Conservation (phyloP, 2,329 filamentous ascomycete species). For the Paecilomyces sp. region DNA sequence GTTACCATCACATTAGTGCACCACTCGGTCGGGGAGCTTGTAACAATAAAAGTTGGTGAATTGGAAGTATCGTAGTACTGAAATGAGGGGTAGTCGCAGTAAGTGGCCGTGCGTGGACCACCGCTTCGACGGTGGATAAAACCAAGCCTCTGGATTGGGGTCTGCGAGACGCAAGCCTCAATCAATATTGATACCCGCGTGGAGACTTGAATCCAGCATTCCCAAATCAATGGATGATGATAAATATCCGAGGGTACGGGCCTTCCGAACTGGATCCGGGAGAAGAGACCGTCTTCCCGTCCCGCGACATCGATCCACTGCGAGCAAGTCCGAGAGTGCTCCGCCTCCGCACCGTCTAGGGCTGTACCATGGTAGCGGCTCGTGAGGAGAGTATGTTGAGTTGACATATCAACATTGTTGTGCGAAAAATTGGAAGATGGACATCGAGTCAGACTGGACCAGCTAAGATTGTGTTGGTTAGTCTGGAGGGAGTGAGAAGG, state of each 20-base stretch:
- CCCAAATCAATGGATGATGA: not conserved
- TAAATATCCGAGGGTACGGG: not conserved
- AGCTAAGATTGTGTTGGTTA: not conserved
- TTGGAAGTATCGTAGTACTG: not conserved
- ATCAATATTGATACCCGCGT: not conserved
- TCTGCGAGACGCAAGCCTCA: not conserved
- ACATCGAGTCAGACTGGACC: not conserved
- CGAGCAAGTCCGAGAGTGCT: not conserved
- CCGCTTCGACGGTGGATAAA: not conserved
- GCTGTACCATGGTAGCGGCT: not conserved
- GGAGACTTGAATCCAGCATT: not conserved
- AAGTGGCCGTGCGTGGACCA: not conserved
- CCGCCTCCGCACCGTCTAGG: not conserved
- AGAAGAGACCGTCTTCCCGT: not conserved
- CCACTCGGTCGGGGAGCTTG: not conserved
- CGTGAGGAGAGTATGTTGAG: not conserved
- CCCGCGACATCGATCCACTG: not conserved
- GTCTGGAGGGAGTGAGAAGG: not conserved
- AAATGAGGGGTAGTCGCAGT: not conserved
- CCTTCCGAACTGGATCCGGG: not conserved
- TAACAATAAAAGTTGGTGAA: not conserved
- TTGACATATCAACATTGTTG: not conserved
- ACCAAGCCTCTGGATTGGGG: not conserved
- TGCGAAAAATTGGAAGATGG: not conserved
- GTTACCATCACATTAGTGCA: not conserved